phyloP scores from a whole-genome alignment of 2,329 filamentous ascomycete species.

The Calonectria leucothoes region DNA sequence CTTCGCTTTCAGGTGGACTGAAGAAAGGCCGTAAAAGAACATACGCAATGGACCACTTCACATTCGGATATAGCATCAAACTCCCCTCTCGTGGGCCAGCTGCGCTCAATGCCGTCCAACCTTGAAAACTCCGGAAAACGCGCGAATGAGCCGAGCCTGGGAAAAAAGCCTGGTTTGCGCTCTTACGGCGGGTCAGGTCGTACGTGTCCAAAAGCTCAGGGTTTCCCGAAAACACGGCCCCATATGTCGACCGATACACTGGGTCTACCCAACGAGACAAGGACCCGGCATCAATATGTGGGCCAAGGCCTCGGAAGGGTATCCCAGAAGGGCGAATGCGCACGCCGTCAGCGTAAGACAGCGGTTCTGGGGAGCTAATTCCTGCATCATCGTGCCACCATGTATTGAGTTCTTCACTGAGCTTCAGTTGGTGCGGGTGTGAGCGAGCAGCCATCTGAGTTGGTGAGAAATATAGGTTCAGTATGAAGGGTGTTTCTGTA shows the following conservation, averaged over 20 bases:
- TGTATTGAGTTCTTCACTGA: neutral
- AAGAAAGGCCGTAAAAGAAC: slow-evolving; percentile 4
- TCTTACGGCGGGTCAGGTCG: slow-evolving; percentile 1
- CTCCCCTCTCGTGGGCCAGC: neutral
- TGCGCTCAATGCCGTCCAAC: slow-evolving; percentile 3
- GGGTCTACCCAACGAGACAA: neutral
- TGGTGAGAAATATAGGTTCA: slow-evolving; percentile 10
- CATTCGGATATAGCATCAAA: slow-evolving; percentile 12
- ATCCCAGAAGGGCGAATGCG: neutral
- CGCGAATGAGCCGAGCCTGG: neutral
- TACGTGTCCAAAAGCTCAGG: neutral
- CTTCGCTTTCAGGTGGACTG: neutral
- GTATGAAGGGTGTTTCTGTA: neutral
- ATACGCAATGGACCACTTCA: slow-evolving; percentile 1
- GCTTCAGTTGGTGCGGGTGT: neutral
- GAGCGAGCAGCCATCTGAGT: slow-evolving; percentile 7
- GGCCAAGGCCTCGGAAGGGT: slow-evolving; percentile 1
- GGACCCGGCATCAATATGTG: slow-evolving; percentile 10
- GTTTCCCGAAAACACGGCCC: slow-evolving; percentile 2
- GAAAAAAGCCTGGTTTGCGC: slow-evolving; percentile 1
- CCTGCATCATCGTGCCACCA: neutral
- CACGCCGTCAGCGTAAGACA: neutral
- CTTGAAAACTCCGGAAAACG: slow-evolving; percentile 7
- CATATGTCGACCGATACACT: neutral
- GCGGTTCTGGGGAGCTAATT: neutral